A percentile compares a stretch with the other conserved stretches of the same genome.
Conservation (phyloP, 192 early-diverging fungal species). For the Pilobolus umbonatus region DNA sequence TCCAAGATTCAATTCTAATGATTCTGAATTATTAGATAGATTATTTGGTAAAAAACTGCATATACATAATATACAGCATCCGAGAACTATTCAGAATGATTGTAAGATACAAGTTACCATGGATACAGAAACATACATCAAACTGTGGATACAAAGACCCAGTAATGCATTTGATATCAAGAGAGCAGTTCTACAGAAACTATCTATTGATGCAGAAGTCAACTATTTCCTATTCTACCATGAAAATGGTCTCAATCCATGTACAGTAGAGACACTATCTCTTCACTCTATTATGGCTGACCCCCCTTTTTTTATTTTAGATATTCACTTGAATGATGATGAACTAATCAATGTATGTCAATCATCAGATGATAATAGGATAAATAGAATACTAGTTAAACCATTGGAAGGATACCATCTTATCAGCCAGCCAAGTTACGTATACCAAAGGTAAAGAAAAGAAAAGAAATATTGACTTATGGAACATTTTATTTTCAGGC, state of each 20-base stretch:
- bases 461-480: background rate
- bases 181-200: conserved; percentile 7
- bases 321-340: conserved; percentile 13
- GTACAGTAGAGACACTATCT: background rate
- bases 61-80: too few relatives aligned
- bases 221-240: conserved; percentile 2
- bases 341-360: conserved; percentile 23
- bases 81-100: background rate
- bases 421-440: background rate
- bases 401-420: conserved; percentile 1
- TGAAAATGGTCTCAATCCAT: conserved; percentile 7
- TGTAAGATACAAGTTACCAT: conserved; percentile 15
- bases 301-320: background rate
- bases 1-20: background rate
- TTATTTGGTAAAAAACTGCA: background rate
- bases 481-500: too few relatives aligned
- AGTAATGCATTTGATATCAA: conserved; percentile 3
- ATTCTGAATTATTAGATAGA: background rate
- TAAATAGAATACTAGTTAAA: conserved; percentile 19
- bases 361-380: conserved; percentile 17
- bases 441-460: background rate
- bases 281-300: background rate
- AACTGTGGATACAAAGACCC: background rate
- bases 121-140: conserved; percentile 19
- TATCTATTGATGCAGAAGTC: background rate